phyloP scores from a whole-genome alignment of 345 rosid species.

The Salix purpurea region DNA sequence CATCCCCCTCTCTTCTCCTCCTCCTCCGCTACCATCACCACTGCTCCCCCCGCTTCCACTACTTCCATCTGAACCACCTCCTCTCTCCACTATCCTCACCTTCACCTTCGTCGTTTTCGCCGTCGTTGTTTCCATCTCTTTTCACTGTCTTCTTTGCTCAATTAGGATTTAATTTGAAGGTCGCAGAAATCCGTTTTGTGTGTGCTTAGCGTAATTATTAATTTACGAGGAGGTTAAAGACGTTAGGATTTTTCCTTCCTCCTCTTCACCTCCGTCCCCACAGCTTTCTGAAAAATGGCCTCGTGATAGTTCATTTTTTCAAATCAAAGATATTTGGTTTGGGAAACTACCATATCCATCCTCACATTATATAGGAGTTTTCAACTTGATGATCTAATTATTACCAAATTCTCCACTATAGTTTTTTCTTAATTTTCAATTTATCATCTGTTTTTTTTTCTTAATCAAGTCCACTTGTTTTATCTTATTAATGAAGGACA shows the following conservation, averaged over 20 bases:
- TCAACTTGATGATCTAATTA: not conserved
- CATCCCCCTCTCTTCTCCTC: slow-evolving; percentile 21
- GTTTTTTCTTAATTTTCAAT: no score
- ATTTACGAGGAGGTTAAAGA: not conserved
- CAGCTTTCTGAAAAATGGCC: not conserved
- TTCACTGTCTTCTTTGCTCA: not conserved
- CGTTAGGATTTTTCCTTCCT: not conserved
- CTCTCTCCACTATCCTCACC: slow-evolving; percentile 3
- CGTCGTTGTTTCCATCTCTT: not conserved
- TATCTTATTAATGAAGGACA: no score
- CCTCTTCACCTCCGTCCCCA: not conserved
- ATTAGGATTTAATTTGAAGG: not conserved
- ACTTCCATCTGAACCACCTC: slow-evolving; percentile 7
- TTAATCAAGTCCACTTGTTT: no score
- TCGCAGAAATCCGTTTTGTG: no score
- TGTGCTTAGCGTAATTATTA: not conserved
- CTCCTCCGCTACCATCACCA: not conserved
- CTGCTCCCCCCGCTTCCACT: not conserved
- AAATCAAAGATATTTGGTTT: not conserved
- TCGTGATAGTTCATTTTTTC: no score
- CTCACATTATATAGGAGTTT: not conserved
- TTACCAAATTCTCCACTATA: no score
- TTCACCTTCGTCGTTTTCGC: not conserved
- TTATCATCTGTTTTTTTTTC: no score
- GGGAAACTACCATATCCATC: not conserved